Evolutionary conservation across 176 grass and related monocot genomes (phyloP).

Genomic region (Canna indica): DNA sequence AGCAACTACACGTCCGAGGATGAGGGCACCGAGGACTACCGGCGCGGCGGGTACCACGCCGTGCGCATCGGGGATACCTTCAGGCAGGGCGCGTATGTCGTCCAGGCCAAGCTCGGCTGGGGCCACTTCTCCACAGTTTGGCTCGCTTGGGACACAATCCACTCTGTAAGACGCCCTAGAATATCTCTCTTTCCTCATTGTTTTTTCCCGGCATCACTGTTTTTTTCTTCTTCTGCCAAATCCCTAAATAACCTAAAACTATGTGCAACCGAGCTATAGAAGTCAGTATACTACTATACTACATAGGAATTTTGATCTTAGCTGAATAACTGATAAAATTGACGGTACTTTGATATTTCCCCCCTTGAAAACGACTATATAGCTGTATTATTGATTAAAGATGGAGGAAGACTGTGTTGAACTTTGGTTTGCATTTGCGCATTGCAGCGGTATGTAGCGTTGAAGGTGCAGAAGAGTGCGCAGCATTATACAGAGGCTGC

Average conservation of each 20-base stretch:
- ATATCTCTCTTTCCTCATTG: background rate
- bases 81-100: conserved; percentile 86
- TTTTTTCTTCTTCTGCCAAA: background rate
- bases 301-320: background rate
- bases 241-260: background rate
- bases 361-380: background rate
- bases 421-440: background rate
- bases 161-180: conserved; percentile 46
- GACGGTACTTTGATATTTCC: background rate
- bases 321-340: conserved; percentile 9
- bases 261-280: background rate
- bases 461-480: conserved; percentile 98
- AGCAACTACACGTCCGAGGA: conserved; percentile 93
- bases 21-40: conserved; percentile 93
- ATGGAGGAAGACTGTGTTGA: background rate
- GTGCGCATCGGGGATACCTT: conserved; percentile 77
- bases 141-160: conserved; percentile 89
- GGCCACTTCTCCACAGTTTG: conserved; percentile 99
- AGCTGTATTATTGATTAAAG: background rate
- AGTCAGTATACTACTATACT: background rate
- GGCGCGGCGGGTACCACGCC: conserved; percentile 90
- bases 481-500: conserved; percentile 96
- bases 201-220: background rate
- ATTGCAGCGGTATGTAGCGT: conserved; percentile 78
- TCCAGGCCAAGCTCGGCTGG: conserved; percentile 94